These are phyloP conservation scores for Boechera divaricarpa DNA, from an alignment of 345 rosid species.

Conservation along the genomic window DNA sequence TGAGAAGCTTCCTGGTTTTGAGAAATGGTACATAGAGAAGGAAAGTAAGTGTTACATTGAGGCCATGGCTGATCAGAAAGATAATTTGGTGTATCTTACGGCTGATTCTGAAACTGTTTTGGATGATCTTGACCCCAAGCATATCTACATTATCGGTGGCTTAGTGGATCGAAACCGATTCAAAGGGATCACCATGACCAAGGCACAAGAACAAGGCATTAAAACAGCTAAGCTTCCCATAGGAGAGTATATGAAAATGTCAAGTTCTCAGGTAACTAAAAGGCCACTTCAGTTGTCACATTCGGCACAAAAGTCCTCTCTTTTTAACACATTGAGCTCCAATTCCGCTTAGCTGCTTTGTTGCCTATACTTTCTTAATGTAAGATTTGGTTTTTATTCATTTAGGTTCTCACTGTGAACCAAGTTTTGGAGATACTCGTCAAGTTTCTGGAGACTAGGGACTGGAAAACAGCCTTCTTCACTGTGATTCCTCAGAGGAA, in stretches of 20 bases:
- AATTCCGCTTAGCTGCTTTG: conserved; percentile 10
- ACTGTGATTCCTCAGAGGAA: conserved; percentile 93
- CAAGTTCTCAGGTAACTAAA: conserved; percentile 81
- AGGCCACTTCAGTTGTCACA: neutral
- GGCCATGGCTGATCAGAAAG: conserved; percentile 71
- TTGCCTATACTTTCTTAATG: neutral
- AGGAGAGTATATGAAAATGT: conserved; percentile 88
- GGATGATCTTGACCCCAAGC: conserved; percentile 64
- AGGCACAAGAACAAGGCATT: conserved; percentile 90
- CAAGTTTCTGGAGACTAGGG: conserved; percentile 76
- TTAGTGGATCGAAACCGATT: conserved; percentile 93
- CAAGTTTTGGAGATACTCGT: conserved; percentile 94
- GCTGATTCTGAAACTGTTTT: conserved; percentile 83
- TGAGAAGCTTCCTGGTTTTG: conserved; percentile 81
- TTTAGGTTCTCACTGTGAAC: conserved; percentile 92
- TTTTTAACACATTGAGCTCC: neutral
- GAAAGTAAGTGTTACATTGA: conserved; percentile 69
- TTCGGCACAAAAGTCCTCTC: neutral
- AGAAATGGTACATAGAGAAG: conserved; percentile 92
- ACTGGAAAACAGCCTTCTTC: conserved; percentile 89
- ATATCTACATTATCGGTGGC: conserved; percentile 80
- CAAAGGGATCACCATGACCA: conserved; percentile 90
- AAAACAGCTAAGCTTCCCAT: conserved; percentile 90
- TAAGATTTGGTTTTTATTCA: conserved; percentile 16
- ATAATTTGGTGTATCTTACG: conserved; percentile 79